These are phyloP conservation scores for Claviceps digitariae DNA, from an alignment of 2,329 filamentous ascomycete genomes.

Conservation along the genomic window DNA sequence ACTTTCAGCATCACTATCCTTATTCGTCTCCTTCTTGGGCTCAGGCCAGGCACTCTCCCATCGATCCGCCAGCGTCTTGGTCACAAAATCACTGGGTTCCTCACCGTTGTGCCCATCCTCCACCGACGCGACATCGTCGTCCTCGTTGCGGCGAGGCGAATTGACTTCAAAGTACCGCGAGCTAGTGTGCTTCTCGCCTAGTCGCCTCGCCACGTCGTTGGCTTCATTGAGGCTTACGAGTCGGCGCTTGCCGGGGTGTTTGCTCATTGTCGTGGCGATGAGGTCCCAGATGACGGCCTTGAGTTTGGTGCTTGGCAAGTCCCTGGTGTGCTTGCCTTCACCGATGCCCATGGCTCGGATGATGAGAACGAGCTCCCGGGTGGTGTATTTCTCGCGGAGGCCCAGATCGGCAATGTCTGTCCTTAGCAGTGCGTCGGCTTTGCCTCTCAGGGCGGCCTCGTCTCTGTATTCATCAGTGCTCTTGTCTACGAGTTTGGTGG, in stretches of 20 bases:
- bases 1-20: constrained; percentile 5
- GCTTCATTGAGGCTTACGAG: constrained; percentile 42
- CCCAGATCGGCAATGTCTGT: constrained; percentile 12
- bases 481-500: constrained; percentile 8
- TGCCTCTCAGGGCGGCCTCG: constrained; percentile 3
- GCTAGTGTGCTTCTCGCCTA: constrained; percentile 34
- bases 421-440: constrained; percentile 9
- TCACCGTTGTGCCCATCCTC: constrained; percentile 10
- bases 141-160: constrained; percentile 14
- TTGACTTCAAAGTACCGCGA: constrained; percentile 24
- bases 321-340: constrained; percentile 5
- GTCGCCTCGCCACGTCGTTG: constrained; percentile 42
- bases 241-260: constrained; percentile 26
- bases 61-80: constrained; percentile 9
- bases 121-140: constrained; percentile 11
- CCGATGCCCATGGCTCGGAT: constrained; percentile 14
- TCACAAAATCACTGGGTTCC: constrained; percentile 19
- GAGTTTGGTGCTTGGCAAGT: constrained; percentile 4
- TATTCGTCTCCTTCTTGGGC: constrained; percentile 7
- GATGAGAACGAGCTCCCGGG: constrained; percentile 13
- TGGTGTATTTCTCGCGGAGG: constrained; percentile 17
- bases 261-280: constrained; percentile 18
- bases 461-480: neutral
- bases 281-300: constrained; percentile 21
- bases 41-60: constrained; percentile 11